Evolutionary conservation across 2,329 filamentous ascomycete species (phyloP).

Genomic region (Xylariaceae sp.): DNA sequence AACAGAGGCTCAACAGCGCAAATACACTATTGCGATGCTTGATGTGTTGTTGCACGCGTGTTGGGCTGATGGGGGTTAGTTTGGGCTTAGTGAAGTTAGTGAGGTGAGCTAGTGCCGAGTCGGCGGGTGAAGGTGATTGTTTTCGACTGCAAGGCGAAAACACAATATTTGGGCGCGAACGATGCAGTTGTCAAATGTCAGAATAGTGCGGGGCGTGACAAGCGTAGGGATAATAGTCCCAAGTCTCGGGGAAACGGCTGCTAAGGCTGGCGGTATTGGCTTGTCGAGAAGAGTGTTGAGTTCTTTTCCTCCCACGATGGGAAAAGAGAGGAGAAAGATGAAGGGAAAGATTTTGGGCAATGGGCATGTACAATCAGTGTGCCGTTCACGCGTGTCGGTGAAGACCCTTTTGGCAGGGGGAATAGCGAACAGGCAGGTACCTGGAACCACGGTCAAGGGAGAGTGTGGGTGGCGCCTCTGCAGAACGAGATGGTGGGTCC

Average conservation of each 20-base stretch:
- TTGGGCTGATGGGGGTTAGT: too few species aligned
- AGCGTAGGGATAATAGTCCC: conserved; percentile 6
- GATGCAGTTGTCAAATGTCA: conserved; percentile 5
- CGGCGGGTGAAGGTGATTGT: conserved; percentile 25
- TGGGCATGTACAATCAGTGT: too few species aligned
- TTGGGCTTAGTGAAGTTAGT: conserved; percentile 30
- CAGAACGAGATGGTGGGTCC: too few species aligned
- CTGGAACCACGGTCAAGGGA: too few species aligned
- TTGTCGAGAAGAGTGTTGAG: conserved; percentile 4
- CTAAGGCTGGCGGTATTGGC: conserved; percentile 14
- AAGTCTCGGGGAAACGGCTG: conserved; percentile 3
- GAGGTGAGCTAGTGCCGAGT: conserved; percentile 27
- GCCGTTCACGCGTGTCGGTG: too few species aligned
- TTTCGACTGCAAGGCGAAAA: conserved; percentile 29
- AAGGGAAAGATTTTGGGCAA: neutral
- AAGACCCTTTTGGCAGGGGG: too few species aligned
- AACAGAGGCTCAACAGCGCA: too few species aligned
- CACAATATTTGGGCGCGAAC: conserved; percentile 28
- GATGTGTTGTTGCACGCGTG: too few species aligned
- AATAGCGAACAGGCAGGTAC: too few species aligned
- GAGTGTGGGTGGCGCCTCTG: too few species aligned
- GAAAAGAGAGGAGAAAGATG: neutral
- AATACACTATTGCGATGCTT: too few species aligned
- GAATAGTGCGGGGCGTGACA: conserved; percentile 3
- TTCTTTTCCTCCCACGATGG: neutral